Conservation (phyloP, 2,329 filamentous ascomycete genomes). For the Ceratocystis ficicola region DNA sequence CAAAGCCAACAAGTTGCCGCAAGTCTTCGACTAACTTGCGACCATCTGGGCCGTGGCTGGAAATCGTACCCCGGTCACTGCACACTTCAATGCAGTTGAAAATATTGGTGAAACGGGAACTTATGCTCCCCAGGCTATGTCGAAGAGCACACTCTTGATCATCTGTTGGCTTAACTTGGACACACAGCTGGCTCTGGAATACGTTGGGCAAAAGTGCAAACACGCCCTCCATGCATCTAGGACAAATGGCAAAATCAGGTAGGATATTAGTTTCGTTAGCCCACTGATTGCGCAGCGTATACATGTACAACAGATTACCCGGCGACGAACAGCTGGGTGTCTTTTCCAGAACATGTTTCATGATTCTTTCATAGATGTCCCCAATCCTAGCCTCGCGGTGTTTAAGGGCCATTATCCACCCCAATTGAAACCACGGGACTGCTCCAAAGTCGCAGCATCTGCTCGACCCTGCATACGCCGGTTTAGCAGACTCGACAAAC, state of each 20-base stretch:
- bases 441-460: conserved; percentile 68
- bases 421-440: conserved; percentile 68
- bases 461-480: background rate
- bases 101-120: conserved; percentile 45
- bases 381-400: conserved; percentile 50
- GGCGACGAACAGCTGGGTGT: background rate
- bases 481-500: conserved; percentile 47
- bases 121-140: conserved; percentile 41
- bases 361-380: conserved; percentile 58
- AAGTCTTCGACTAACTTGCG: conserved; percentile 52
- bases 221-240: conserved; percentile 56
- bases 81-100: conserved; percentile 47
- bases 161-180: conserved; percentile 31
- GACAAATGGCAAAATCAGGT: conserved; percentile 62
- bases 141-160: conserved; percentile 41
- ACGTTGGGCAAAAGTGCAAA: conserved; percentile 46
- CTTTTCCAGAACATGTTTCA: conserved; percentile 33
- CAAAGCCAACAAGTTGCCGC: conserved; percentile 35
- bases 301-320: conserved; percentile 52
- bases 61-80: conserved; percentile 30
- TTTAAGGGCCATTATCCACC: conserved; percentile 69
- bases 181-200: conserved; percentile 44
- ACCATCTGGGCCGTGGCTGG: conserved; percentile 39
- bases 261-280: conserved; percentile 46
- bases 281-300: conserved; percentile 56